Base-by-base conservation (phyloP, 345 rosid species). In the Populus tremula region DNA sequence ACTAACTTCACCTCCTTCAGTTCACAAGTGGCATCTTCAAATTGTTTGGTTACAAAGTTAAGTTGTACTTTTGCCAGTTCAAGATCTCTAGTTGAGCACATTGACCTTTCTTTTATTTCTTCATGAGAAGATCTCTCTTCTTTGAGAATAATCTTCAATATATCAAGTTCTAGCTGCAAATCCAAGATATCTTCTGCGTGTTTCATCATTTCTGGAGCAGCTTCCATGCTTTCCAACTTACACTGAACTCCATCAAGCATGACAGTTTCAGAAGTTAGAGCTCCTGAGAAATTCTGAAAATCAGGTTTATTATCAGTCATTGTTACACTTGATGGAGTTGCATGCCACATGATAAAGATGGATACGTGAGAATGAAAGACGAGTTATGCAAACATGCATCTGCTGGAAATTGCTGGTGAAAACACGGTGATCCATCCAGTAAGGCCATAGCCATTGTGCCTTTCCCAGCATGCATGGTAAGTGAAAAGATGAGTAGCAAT, bases 111-210 rank as follows among this genome's bases (percentile, higher is more conserved):
- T 72, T 92, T 91, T 49, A 81, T 64, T 80, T 88, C 87, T 39
- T 64, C 79, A 69, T 47, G 87, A 29, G 84, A 80, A 77, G 88
- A 78, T 79, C 91, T 90, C 87, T 93, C 98, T 85, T 95, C 99
- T 77, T 85, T 87, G 47, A 92, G 89, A 83, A 95, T 87, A 79
- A 90, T 87, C 85, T 91, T 93, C 31, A 90, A 66, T 76, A 95
- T 87, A 85, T 95, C 99, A 80, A 89, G 81, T 88, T 95, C 98
- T 74, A 95, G 87, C 86, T 92, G 98, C 82, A 93, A 84, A 85
- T 91, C 84, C 87, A 93, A 83, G 81, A 90, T 80, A 82, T 89
- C 90, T 82, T 91, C 98, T 6, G 71, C 87, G 73, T 83, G 77
- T 69, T 87, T 84, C 85, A 78, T 82, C 76, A 70, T 41, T 12